Evolutionary conservation across 768 basidiomycete species (phyloP), one percentile per base, ranked within the genome.

Genomic region (Amanita thiersii): DNA sequence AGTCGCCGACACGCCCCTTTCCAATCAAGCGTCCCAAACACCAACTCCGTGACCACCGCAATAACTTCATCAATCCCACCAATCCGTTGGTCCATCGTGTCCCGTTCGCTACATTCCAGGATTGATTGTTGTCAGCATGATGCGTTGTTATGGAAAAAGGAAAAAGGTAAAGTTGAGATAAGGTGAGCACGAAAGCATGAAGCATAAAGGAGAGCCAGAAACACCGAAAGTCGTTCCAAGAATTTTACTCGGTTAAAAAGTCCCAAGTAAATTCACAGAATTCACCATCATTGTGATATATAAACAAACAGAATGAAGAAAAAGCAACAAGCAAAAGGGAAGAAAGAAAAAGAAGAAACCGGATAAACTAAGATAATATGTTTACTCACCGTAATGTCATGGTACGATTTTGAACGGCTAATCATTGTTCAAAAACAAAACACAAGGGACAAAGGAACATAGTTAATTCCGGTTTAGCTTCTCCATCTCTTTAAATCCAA

Each of bases 41-140:
- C 83, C 35, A 98, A 76, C 32, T 84, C 81, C 37, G 73, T 75
- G 46, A 97, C 80, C 39, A 85, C 77, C 43, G 66, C 66, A 51
- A 94, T 81, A 45, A 98, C 93, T 34, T 88, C 80, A 64, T 98
- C 92, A 48, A 94, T 80, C 36, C 73, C 56, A 11, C 92, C 94
- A 56, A 98, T 97, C 44, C 87, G 69, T 60, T 98, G 96, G 44
- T 83, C 75, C 35, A 86, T 98, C 36, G 92, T 91, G 61, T 98
- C 94, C 33, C 93, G 85, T 62, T 99, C 94, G 46, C 91, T 91
- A 51, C n/a, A n/a, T n/a, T n/a, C n/a, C n/a, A n/a, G n/a, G n/a
- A n/a, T n/a, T n/a, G 12, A 11, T 29, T 21, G 23, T 43, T 20
- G 37, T 36, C 41, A 36, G 10, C 11, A n/a, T 19, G n/a, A n/a